These are phyloP conservation scores for Gossypium anomalum DNA, from an alignment of 345 rosid genomes.

Conservation along the genomic window DNA sequence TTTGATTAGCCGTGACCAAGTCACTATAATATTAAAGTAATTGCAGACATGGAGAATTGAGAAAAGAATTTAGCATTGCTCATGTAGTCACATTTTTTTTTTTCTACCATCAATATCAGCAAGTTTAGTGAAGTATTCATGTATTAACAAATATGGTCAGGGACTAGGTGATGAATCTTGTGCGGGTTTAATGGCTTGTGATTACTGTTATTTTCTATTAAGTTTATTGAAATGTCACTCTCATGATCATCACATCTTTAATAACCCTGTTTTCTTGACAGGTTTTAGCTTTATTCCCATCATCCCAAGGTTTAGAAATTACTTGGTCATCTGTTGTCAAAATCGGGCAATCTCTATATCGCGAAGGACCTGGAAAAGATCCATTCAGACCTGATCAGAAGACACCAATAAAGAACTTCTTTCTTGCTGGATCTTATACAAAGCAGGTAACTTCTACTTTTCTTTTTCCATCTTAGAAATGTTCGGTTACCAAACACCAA, in stretches of 20 bases:
- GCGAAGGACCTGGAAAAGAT: conserved; percentile 93
- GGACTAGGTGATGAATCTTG: background rate
- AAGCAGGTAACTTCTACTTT: conserved; percentile 58
- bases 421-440: conserved; percentile 93
- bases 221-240: background rate
- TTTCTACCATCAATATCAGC: background rate
- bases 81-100: background rate
- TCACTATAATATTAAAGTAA: background rate
- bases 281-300: conserved; percentile 81
- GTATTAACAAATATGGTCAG: background rate
- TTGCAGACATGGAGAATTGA: background rate
- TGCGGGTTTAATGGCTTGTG: background rate
- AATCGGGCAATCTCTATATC: conserved; percentile 88
- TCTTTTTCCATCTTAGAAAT: background rate
- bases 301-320: conserved; percentile 78
- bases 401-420: conserved; percentile 86
- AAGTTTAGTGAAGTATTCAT: background rate
- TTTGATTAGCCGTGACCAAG: background rate
- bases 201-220: background rate
- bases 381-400: conserved; percentile 97
- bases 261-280: conserved; percentile 22
- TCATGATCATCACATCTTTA: background rate
- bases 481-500: background rate
- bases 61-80: background rate
- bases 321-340: conserved; percentile 96